Percentiles rank a stretch among this genome's conserved stretches.
Conservation (phyloP, 176 grass and related monocot species). For the Lolium rigidum region DNA sequence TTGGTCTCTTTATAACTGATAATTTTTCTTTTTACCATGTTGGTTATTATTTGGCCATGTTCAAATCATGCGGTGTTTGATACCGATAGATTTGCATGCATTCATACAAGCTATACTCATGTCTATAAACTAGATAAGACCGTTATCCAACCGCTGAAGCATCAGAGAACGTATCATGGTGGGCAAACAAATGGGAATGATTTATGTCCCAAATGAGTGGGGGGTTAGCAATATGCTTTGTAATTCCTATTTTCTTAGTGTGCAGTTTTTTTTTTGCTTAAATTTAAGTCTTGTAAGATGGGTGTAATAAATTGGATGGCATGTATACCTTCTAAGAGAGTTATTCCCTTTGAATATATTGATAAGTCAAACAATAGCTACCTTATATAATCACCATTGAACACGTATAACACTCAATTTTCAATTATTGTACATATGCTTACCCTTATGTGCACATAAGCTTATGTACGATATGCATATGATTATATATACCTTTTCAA, state of each 20-base stretch:
- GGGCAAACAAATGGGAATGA: neutral
- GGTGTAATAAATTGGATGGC: neutral
- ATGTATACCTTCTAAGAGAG: neutral
- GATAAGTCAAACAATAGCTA: neutral
- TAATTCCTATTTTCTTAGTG: neutral
- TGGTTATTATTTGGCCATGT: neutral
- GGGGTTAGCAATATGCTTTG: neutral
- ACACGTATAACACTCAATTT: neutral
- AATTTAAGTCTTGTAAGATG: neutral
- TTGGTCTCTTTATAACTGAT: too few species aligned
- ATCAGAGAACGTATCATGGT: neutral
- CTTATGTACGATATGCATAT: slow-evolving; percentile 8
- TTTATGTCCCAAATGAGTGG: neutral
- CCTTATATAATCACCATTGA: neutral
- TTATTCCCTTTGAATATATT: neutral
- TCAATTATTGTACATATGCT: neutral
- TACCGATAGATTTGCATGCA: too few species aligned
- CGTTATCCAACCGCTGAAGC: neutral
- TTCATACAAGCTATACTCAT: neutral
- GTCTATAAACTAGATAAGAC: neutral
- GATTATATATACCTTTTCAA: slow-evolving; percentile 11
- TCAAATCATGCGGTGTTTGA: neutral
- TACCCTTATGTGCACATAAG: slow-evolving; percentile 26
- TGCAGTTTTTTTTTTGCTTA: neutral
- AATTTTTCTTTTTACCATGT: too few species aligned